Evolutionary conservation across 768 basidiomycete genomes (phyloP), one percentile per base, ranked within the genome.

Genomic region (Vararia minispora): DNA sequence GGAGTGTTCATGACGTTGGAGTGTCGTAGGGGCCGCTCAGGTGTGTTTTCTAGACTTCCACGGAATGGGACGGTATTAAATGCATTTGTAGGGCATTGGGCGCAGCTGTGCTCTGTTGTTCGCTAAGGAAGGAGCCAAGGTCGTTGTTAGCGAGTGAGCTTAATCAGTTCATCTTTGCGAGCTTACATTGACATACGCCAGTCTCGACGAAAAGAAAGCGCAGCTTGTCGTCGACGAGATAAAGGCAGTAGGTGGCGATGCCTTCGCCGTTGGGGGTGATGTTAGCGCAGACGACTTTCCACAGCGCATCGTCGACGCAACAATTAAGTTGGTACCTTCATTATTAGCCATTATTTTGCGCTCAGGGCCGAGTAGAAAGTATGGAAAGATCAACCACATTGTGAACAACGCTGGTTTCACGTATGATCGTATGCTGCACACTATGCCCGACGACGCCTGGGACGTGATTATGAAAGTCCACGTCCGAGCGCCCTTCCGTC

Each of bases 341-440:
- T 27, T 5, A 17, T 35, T 6, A 18, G 23, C n/a, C 25, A 12
- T 27, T 35, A 28, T 3, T 30, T 25, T 26, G 18, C 29, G 22
- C 31, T 17, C 31, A 23, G 42, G 9, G 34, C 12, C 10, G 10
- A 35, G 23, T 51, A 86, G 80, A 42, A 76, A 78, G 45, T 89
- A 76, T 47, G 86, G 85, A 18, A 82, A 85, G 54, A 76, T 90
- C 35, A 86, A 90, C 58, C 84, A 89, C 54, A 83, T 89, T 37
- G 68, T 89, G 23, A 88, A 88, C 61, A 89, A 89, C 45, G 79
- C 79, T 33, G 79, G 77, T 33, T 85, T 85, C 62, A 84, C 82
- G 6, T 84, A 71, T 49, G 82, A 87, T 68, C 81, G 79, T 58
- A 90, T 90, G 87, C 64, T 88, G 27, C 86, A 87, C 60, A 86